Evolutionary conservation across 352 stramenopile genomes (phyloP), one percentile per base, ranked within the genome.

Genomic region (Phytophthora tentaculata): DNA sequence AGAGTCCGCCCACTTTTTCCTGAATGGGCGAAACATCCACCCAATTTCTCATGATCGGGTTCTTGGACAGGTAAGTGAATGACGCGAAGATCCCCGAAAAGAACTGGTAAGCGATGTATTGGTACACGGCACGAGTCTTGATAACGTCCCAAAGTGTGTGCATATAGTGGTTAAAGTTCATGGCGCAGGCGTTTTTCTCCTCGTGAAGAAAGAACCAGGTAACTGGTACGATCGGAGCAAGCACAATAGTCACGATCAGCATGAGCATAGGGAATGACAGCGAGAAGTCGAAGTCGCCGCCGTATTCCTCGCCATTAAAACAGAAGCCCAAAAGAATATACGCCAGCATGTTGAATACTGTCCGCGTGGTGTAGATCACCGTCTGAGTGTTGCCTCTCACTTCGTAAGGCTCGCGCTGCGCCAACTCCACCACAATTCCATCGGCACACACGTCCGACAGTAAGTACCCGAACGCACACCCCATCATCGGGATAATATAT

Each of bases 281-380:
- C 14, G 64, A 68, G 37, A 84, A 88, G 45, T 60, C 22, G 44
- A 88, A 88, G 22, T 72, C 68, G 13, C 77, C 77, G n/a, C 75
- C 75, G 61, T 84, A 88, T 22, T 81, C 71, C 22, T 74, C 63
- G 29, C 67, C 69, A 49, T 86, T 88, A 58, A 88, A 77, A 54
- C 72, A 77, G 23, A 85, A 55, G 0, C 68, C 80, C 22, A 83
- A 71, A 20, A 88, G 47, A 5, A 84, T 44, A 28, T 78, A 76
- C 16, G 76, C 69, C 29, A 86, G 37, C 44, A 80, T 70, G 22
- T 66, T 77, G 39, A 79, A 80, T 13, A 73, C 56, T 32, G 60
- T 80, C 2, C 76, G 79, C 41, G 65, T 77, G 13, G 73, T 84
- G 67, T 88, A 88, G 41, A 80, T 80, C n/a, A 83, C 72, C 20